Evolutionary conservation across 2,329 filamentous ascomycete species (phyloP).

Genomic region (Colletotrichum incanum): DNA sequence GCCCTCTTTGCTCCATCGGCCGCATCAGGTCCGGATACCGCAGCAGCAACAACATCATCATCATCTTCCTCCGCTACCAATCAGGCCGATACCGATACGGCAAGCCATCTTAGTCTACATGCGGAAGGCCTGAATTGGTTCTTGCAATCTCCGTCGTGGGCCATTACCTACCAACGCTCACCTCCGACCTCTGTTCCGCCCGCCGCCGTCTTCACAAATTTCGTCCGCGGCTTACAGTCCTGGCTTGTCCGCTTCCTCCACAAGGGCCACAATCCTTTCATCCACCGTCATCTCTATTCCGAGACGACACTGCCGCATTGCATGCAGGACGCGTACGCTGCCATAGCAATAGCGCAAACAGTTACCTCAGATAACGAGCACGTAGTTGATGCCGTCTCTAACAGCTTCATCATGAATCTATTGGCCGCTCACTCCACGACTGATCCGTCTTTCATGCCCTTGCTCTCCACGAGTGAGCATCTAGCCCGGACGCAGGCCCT

Average conservation of each 20-base stretch:
- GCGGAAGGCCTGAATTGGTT: conserved; percentile 29
- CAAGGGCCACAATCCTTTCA: conserved; percentile 46
- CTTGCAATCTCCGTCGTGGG: conserved; percentile 17
- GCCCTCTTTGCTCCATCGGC: background rate
- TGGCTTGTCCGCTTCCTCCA: conserved; percentile 46
- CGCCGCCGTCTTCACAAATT: conserved; percentile 26
- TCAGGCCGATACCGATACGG: background rate
- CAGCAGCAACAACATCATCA: background rate
- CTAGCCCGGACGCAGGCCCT: conserved; percentile 39
- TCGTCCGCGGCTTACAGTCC: conserved; percentile 27
- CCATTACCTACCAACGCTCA: conserved; percentile 17
- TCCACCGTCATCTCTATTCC: conserved; percentile 46
- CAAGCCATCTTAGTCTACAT: background rate
- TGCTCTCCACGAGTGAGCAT: conserved; percentile 31
- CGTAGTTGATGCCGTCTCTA: conserved; percentile 21
- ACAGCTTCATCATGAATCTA: conserved; percentile 14
- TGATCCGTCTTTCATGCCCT: background rate
- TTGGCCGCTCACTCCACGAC: conserved; percentile 16
- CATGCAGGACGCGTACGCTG: conserved; percentile 44
- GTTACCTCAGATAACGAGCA: conserved; percentile 27
- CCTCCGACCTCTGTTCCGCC: conserved; percentile 12
- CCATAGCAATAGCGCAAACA: conserved; percentile 28
- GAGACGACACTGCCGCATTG: conserved; percentile 35
- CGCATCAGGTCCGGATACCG: background rate
- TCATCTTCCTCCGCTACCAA: background rate